Base-by-base conservation (phyloP, 2,329 filamentous ascomycete species). In the Pochonia chlamydosporia region DNA sequence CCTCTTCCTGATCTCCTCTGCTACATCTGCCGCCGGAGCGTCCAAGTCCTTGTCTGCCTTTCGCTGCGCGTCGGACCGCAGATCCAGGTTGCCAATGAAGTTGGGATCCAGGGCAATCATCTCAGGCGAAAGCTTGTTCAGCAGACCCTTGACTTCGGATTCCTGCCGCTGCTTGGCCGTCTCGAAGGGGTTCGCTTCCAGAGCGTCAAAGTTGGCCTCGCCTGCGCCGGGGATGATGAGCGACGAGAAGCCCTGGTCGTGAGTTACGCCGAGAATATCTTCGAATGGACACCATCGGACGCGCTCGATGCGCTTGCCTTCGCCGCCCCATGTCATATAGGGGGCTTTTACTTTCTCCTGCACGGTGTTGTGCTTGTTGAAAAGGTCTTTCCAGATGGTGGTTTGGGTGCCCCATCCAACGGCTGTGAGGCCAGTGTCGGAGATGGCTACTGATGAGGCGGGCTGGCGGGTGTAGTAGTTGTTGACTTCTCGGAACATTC, bases 101-200 rank as follows among this genome's bases (percentile, higher is more conserved):
- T 93, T 87, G 56, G 93, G 92, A 63, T 99, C 85, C 20, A 99
- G 74, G 2, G 89, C 88, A 53, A 99, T 99, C 89, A 97, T 99
- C 62, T 96, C 92, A 3, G 93, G 92, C 60, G 91, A 83, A 41
- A 99, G 76, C 73, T 99, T 99, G 75, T 95, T 95, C 58, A 99
- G 81, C 54, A 99, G 76, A 11, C 80, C 76, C 72, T 87, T 89
- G 65, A 99, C 90, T 68, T 99, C 93, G 43, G 79, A 78, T 68
- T 99, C 93, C 67, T 95, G 91, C 59, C 93, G 82, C 71, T 97
- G 91, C 70, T 93, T 95, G 60, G 75, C 78, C 45, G 86, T 96
- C 71, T 97, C 93, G 77, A 92, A 97, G 28, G 93, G 93, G 73
- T 99, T 99, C 57, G 84, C 76, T 67, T 99, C 93, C 46, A 96